Evolutionary conservation across 495 filamentous ascomycete genomes (phyloP), one percentile per base, ranked within the genome.

Genomic region (Hyaloscypha bicolor): DNA sequence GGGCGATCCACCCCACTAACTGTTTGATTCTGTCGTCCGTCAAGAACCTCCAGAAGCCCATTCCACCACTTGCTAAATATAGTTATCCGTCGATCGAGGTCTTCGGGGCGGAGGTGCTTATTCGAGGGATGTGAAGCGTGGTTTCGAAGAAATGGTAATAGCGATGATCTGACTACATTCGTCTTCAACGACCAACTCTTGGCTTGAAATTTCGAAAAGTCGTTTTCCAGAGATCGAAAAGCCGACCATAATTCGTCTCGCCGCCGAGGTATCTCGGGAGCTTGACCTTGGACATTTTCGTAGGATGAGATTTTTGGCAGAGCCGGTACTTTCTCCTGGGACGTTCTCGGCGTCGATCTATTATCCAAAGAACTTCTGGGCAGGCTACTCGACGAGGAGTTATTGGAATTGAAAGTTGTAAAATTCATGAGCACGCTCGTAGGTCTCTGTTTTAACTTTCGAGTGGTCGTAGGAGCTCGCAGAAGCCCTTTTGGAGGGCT

Each of bases 21-120:
- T 8, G 87, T 87, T 71, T 90, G 84, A 67, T 89, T 88, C 69
- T 91, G 81, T 51, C 76, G 66, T 66, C 78, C 67, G 72, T 93
- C 88, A 53, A 97, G 84, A 82, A 97, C 88, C 64, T 94, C 93
- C 53, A 98, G 78, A 55, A 99, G 83, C 9, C 90, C 94, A 45
- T 86, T 92, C 95, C 95, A 99, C 95, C 95, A 99, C 74, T 93
- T 95, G 72, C 97, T 93, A 52, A 98, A 80, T 42, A 96, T 91
- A 45, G 87, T 87, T 5, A 91, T 85, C 64, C 95, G 83, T 42
- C 92, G 86, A 66, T 99, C 95, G 52, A 98, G 77, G 74, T 97
- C 93, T 80, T 97, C 95, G 6, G 93, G 83, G 11, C 75, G 66
- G 31, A 94, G 76, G 58, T 82, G 83, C 69, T 81, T 83, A 68